These are phyloP conservation scores for Pisolithus microcarpus DNA, from an alignment of 768 basidiomycete species.

Conservation along the genomic window DNA sequence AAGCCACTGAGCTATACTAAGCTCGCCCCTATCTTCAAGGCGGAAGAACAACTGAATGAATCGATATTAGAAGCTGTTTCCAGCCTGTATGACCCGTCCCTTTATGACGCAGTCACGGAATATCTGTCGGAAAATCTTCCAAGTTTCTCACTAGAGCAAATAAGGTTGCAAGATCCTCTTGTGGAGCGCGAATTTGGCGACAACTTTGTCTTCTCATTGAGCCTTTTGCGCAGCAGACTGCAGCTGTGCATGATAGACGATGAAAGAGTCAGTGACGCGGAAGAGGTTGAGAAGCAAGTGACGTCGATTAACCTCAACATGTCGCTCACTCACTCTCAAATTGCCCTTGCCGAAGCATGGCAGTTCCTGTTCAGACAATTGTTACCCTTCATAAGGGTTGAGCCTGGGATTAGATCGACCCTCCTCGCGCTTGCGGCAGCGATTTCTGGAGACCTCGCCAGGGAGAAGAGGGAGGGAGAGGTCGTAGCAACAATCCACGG, in stretches of 20 bases:
- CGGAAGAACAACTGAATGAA: constrained; percentile 58
- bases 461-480: constrained; percentile 67
- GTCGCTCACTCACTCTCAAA: constrained; percentile 76
- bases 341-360: constrained; percentile 71
- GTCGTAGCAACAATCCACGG: constrained; percentile 81
- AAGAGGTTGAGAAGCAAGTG: constrained; percentile 50
- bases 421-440: constrained; percentile 53
- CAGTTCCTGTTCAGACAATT: constrained; percentile 59
- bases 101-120: constrained; percentile 57
- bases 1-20: constrained; percentile 57
- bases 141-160: constrained; percentile 54
- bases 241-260: constrained; percentile 31
- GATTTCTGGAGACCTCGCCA: constrained; percentile 59
- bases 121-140: constrained; percentile 47
- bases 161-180: constrained; percentile 55
- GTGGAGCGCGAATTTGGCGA: constrained; percentile 75
- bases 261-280: constrained; percentile 37
- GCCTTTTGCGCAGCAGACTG: constrained; percentile 54
- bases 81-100: constrained; percentile 61
- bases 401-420: constrained; percentile 46
- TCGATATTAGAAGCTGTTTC: constrained; percentile 62
- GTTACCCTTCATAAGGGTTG: constrained; percentile 56
- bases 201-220: constrained; percentile 64
- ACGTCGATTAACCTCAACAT: constrained; percentile 81
- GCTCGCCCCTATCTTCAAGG: constrained; percentile 50